Evolutionary conservation across 1,284 basidiomycete species (phyloP).

Genomic region (Rhodotorula sp.): DNA sequence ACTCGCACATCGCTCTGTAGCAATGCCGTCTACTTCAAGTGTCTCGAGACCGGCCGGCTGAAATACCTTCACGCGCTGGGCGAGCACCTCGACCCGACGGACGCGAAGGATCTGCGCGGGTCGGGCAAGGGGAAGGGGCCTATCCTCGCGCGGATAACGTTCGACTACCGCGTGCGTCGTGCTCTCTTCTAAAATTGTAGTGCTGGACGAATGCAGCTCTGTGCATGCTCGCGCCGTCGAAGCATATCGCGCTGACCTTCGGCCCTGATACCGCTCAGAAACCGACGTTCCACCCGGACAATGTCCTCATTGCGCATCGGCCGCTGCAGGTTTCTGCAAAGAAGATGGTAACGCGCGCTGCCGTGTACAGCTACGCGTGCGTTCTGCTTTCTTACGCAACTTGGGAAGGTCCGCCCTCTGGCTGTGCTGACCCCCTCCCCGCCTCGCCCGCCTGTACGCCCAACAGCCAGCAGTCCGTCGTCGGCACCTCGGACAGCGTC

Average conservation of each 20-base stretch:
- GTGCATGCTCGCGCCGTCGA: too few species aligned
- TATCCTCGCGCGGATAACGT: slow-evolving; percentile 26
- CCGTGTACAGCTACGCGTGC: slow-evolving; percentile 31
- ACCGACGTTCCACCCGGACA: slow-evolving; percentile 33
- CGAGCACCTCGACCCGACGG: neutral
- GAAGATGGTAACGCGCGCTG: slow-evolving; percentile 27
- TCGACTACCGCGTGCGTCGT: slow-evolving; percentile 23
- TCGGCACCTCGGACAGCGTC: slow-evolving; percentile 24
- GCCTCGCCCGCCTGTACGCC: neutral
- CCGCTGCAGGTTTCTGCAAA: neutral
- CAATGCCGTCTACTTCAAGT: slow-evolving; percentile 31
- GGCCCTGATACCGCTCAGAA: neutral
- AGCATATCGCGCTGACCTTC: too few species aligned
- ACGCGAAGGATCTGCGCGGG: slow-evolving; percentile 22
- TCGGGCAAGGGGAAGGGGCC: slow-evolving; percentile 31
- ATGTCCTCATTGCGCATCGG: slow-evolving; percentile 29
- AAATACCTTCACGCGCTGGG: slow-evolving; percentile 11
- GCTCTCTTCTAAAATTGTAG: neutral
- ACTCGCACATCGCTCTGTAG: neutral
- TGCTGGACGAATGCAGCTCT: neutral
- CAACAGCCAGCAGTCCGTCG: slow-evolving; percentile 20
- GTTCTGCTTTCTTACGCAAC: neutral
- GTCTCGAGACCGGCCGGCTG: slow-evolving; percentile 36
- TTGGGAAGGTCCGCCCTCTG: too few species aligned
- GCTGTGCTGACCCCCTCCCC: neutral